Base-by-base conservation (phyloP, 352 stramenopile genomes). In the Phytophthora idaei region DNA sequence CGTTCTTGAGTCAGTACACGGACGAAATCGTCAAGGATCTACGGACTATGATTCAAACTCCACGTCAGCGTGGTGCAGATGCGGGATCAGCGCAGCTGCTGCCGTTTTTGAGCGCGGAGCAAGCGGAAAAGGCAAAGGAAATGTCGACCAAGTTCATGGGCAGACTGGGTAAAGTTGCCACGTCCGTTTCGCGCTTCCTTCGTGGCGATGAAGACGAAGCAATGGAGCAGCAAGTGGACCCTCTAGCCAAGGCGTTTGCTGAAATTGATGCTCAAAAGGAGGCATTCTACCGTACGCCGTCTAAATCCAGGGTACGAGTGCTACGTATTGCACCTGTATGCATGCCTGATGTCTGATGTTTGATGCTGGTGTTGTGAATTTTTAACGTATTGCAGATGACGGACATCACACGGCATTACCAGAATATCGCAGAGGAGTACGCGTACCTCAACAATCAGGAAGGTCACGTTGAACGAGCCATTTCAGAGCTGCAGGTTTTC, bases 61-160 rank as follows among this genome's bases (percentile, higher is more conserved):
- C 63, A 10, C 64, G 55, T 32, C 88, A 90, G 51, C 74, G 76
- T 34, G 62, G 69, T 3, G 65, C 73, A 4, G 80, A 86, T 7
- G 62, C 54, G 10, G 52, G 46, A 42, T 76, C 64, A 14, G 42
- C 81, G 5, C 79, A 92, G 25, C 64, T 94, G 60, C 57, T 94
- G 28, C 76, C 82, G 32, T 93, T 89, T 58, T 61, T 94, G 28
- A 86, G 82, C 34, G 71, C 72, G 0, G 86, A 92, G 36, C 80
- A 90, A 27, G 73, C 80, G n/a, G 84, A 94, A 45, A 90, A 86
- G 47, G 86, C 83, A 3, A 94, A 92, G 64, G 86, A 94, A 61
- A 80, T 85, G 54, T 92, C 86, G n/a, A 89, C 73, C 53, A 94
- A 92, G 66, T 86, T 94, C 29, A 89, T 92, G 31, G 79, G 81